These are phyloP conservation scores for Aspergillus egyptiacus DNA, from an alignment of 495 filamentous ascomycete species.

Conservation along the genomic window DNA sequence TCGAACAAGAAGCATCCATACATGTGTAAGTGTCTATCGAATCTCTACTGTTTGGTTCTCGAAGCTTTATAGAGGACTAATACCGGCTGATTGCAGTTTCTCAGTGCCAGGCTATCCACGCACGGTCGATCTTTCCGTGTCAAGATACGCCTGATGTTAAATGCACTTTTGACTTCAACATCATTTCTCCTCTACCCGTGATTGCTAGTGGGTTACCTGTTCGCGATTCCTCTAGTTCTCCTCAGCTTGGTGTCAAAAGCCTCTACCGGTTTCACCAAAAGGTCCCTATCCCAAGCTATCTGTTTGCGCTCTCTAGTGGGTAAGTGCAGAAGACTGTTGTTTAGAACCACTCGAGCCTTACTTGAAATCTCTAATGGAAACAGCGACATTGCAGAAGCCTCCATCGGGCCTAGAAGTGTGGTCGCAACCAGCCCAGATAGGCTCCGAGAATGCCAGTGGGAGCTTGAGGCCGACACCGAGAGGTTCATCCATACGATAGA, in stretches of 20 bases:
- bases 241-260: conserved; percentile 32
- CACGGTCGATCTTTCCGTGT: conserved; percentile 86
- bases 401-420: conserved; percentile 76
- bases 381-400: conserved; percentile 72
- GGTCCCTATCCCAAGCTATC: conserved; percentile 88
- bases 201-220: conserved; percentile 79
- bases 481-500: conserved; percentile 85
- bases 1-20: conserved; percentile 90
- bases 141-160: conserved; percentile 97
- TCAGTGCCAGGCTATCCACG: conserved; percentile 95
- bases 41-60: neutral
- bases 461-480: conserved; percentile 84
- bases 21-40: conserved; percentile 61
- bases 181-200: conserved; percentile 80
- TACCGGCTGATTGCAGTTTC: conserved; percentile 55
- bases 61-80: neutral
- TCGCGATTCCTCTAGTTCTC: conserved; percentile 40
- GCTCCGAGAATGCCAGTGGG: conserved; percentile 76
- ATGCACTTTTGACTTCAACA: conserved; percentile 79
- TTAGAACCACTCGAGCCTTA: neutral
- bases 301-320: conserved; percentile 88
- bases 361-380: neutral
- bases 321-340: conserved; percentile 21
- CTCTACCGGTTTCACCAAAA: conserved; percentile 81
- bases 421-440: conserved; percentile 86